Evolutionary conservation across 2,329 filamentous ascomycete species (phyloP).

Genomic region (Rhinocladiella similis): DNA sequence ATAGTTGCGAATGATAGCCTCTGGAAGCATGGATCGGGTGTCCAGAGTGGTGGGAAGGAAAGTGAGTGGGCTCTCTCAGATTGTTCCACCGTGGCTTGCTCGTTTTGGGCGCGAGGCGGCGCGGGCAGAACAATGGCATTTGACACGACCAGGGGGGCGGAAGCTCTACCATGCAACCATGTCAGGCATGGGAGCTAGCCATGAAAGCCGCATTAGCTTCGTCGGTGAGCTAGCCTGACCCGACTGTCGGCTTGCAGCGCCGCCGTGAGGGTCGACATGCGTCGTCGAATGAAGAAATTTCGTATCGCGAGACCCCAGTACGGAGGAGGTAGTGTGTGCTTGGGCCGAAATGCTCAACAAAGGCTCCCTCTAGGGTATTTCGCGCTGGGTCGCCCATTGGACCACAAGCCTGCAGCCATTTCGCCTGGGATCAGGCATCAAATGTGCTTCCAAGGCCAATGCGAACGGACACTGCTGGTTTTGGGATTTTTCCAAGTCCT

Average conservation of each 20-base stretch:
- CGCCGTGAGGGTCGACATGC: constrained; percentile 3
- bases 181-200: constrained; percentile 19
- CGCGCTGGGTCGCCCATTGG: constrained; percentile 14
- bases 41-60: background rate
- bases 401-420: constrained; percentile 14
- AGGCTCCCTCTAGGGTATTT: background rate
- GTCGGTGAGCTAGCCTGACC: constrained; percentile 9
- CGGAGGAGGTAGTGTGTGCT: background rate
- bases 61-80: background rate
- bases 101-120: constrained; percentile 3
- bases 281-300: background rate
- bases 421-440: constrained; percentile 26
- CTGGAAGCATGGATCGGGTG: background rate
- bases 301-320: background rate
- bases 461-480: constrained; percentile 15
- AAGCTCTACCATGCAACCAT: constrained; percentile 20
- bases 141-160: constrained; percentile 18
- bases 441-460: constrained; percentile 16
- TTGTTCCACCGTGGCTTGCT: background rate
- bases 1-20: constrained; percentile 3
- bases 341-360: background rate
- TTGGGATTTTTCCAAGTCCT: constrained; percentile 9
- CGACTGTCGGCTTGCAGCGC: constrained; percentile 17
- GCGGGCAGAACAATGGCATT: constrained; percentile 11
- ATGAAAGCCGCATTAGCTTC: constrained; percentile 6